Conservation (phyloP, 73 alveolate genomes). For the Tetrahymena borealis region DNA sequence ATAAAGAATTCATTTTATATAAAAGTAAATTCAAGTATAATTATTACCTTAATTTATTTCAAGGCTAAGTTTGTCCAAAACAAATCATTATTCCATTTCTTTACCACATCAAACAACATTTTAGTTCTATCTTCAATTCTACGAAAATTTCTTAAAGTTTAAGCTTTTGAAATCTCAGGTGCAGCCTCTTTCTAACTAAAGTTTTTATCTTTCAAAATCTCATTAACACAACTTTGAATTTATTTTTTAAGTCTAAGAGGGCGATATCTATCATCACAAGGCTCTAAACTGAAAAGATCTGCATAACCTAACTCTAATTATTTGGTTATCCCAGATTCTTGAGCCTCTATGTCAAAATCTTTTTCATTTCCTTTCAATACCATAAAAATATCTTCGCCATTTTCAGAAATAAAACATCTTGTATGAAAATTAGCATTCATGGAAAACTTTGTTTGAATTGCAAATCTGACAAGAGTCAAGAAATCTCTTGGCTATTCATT, state of each 20-base stretch:
- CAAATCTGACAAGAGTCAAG: constrained; percentile 27
- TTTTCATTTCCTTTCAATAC: constrained; percentile 18
- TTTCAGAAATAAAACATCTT: constrained; percentile 14
- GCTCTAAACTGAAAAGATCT: constrained; percentile 28
- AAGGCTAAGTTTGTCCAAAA: constrained; percentile 5
- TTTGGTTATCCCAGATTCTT: neutral
- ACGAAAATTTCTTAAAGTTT: neutral
- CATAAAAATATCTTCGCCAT: constrained; percentile 26
- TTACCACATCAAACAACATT: neutral
- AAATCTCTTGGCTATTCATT: constrained; percentile 30
- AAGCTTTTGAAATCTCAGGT: neutral
- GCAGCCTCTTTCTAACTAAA: neutral
- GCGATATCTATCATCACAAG: constrained; percentile 22
- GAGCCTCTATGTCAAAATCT: constrained; percentile 15
- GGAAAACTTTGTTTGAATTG: constrained; percentile 7
- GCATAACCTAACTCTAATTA: constrained; percentile 36
- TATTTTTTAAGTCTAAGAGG: constrained; percentile 25
- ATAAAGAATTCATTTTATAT: neutral
- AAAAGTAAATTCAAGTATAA: neutral
- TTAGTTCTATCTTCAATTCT: constrained; percentile 17
- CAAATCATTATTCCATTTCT: neutral
- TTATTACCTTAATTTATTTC: neutral
- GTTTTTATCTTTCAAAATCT: neutral
- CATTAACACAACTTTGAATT: constrained; percentile 13
- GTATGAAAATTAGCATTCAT: constrained; percentile 21